phyloP scores from a whole-genome alignment of 1,139 yeast species.

The Maudiozyma humilis region DNA sequence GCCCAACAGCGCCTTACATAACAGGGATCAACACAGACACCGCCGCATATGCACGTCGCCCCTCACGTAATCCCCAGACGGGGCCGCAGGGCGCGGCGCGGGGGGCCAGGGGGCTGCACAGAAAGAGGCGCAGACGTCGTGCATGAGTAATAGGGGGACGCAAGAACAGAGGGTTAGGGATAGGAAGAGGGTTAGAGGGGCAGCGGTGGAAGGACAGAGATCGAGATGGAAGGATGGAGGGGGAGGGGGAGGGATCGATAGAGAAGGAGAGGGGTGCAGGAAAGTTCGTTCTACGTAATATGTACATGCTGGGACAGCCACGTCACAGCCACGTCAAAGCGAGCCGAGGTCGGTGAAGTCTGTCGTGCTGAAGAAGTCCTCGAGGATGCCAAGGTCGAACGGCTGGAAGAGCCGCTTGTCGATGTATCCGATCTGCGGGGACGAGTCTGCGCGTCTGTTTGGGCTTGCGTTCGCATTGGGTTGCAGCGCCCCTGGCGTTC shows the following conservation, averaged over 20 bases:
- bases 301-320: too few relatives aligned
- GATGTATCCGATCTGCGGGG: conserved; percentile 3
- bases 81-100: too few relatives aligned
- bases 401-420: conserved; percentile 7
- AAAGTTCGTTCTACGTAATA: neutral
- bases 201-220: neutral
- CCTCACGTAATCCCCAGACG: too few relatives aligned
- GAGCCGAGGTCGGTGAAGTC: conserved; percentile 18
- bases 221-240: neutral
- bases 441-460: conserved; percentile 1
- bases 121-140: neutral
- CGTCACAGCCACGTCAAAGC: conserved; percentile 3
- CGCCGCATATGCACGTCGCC: too few relatives aligned
- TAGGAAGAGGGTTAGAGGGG: neutral
- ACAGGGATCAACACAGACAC: too few relatives aligned
- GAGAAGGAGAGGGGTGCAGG: neutral
- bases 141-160: neutral
- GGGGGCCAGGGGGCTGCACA: neutral
- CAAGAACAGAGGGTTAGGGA: neutral
- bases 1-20: too few relatives aligned
- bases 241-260: neutral
- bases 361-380: conserved; percentile 23
- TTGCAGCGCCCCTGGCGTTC: too few relatives aligned
- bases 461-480: too few relatives aligned
- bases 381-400: conserved; percentile 22